Conservation (phyloP, 1,284 basidiomycete genomes). For the Schizophyllum amplum region DNA sequence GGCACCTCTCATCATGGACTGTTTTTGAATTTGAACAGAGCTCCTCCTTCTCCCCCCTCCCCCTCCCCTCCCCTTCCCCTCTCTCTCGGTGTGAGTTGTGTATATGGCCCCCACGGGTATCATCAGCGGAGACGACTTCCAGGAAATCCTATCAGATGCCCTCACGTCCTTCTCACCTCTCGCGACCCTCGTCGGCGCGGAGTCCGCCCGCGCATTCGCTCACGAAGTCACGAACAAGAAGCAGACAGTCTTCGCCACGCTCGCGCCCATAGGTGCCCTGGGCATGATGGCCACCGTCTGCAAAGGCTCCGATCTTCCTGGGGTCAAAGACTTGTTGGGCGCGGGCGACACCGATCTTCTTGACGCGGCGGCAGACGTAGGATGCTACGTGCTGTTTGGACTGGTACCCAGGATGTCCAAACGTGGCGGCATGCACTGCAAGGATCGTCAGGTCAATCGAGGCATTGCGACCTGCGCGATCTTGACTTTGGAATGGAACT, state of each 20-base stretch:
- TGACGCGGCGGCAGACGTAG: conserved; percentile 2
- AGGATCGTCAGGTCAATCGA: not conserved
- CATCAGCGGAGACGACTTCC: conserved; percentile 1
- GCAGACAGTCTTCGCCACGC: not conserved
- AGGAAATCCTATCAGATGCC: conserved; percentile 4
- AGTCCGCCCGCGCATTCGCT: conserved; percentile 5
- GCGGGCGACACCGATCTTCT: conserved; percentile 2
- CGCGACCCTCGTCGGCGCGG: conserved; percentile 3
- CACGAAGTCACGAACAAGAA: conserved; percentile 7
- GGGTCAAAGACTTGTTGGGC: conserved; percentile 6
- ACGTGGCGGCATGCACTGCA: not conserved
- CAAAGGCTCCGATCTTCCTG: conserved; percentile 3
- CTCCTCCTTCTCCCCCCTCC: too few species aligned
- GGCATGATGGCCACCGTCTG: conserved; percentile 7
- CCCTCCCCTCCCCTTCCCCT: too few species aligned
- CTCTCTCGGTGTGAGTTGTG: too few species aligned
- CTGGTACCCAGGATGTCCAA: conserved; percentile 1
- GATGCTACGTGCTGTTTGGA: not conserved
- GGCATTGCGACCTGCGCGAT: not conserved
- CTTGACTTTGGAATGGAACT: not conserved
- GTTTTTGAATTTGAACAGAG: too few species aligned
- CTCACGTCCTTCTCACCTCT: conserved; percentile 7
- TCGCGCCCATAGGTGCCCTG: conserved; percentile 6
- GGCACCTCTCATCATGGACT: too few species aligned
- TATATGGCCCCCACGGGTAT: not conserved